Evolutionary conservation across 768 basidiomycete species (phyloP).

Genomic region (Sporobolomyces pararoseus): DNA sequence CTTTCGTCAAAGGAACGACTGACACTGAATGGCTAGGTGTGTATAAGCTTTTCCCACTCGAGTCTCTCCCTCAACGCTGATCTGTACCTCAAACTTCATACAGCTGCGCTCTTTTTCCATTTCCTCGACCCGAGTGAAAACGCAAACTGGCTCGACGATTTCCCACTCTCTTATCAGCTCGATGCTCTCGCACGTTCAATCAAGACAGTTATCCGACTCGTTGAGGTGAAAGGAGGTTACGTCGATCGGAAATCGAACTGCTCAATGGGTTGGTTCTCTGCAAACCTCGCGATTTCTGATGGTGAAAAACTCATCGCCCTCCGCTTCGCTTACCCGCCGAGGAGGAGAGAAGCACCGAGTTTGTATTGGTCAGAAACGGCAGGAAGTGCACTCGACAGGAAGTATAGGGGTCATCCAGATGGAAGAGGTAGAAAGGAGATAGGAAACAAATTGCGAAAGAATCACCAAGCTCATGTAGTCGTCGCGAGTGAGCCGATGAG

Average conservation of each 20-base stretch:
- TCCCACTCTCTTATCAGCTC: not conserved
- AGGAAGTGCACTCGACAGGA: slow-evolving; percentile 3
- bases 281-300: slow-evolving; percentile 14
- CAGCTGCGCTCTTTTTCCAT: slow-evolving; percentile 15
- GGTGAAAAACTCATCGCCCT: not conserved
- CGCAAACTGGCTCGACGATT: slow-evolving; percentile 2
- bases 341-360: slow-evolving; percentile 8
- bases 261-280: not conserved
- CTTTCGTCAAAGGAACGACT: slow-evolving; percentile 2
- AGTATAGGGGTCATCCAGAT: slow-evolving; percentile 5
- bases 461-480: slow-evolving; percentile 7
- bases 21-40: slow-evolving; percentile 11
- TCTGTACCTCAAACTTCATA: not conserved
- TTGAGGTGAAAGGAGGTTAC: not conserved
- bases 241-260: no score
- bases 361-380: slow-evolving; percentile 4
- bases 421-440: not conserved
- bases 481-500: slow-evolving; percentile 30
- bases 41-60: no score
- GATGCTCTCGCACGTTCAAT: not conserved
- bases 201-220: not conserved
- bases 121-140: not conserved
- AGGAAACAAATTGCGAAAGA: not conserved
- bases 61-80: not conserved
- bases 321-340: not conserved